Conservation (phyloP, 352 stramenopile species). For the Saprolegnia parasitica region DNA sequence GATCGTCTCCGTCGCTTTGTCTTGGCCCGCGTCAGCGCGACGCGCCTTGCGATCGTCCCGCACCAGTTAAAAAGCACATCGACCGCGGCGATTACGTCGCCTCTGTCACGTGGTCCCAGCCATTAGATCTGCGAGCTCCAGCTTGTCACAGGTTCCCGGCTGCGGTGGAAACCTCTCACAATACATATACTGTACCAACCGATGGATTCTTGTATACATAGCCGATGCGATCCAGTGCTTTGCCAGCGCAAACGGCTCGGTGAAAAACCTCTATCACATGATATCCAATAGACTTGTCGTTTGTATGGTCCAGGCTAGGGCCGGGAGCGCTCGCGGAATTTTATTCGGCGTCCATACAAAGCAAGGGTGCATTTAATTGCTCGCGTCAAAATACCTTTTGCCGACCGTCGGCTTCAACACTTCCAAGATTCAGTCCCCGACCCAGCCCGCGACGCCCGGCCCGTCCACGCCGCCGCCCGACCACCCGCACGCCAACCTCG, state of each 20-base stretch:
- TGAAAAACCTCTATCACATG: too few relatives aligned
- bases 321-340: neutral
- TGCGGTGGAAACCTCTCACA: neutral
- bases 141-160: neutral
- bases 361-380: neutral
- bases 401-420: neutral
- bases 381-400: neutral
- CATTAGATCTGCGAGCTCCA: neutral
- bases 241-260: too few relatives aligned
- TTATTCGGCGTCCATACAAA: neutral
- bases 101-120: neutral
- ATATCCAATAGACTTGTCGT: neutral
- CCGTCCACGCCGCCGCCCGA: neutral
- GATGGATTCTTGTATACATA: neutral
- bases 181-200: neutral
- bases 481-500: conserved; percentile 7
- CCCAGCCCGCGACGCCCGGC: neutral
- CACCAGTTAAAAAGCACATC: neutral
- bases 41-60: too few relatives aligned
- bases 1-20: too few relatives aligned
- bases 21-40: too few relatives aligned
- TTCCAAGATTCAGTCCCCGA: neutral
- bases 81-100: neutral
- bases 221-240: too few relatives aligned
- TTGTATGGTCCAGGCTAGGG: neutral